Evolutionary conservation across 2,329 filamentous ascomycete species (phyloP).

Genomic region (Boeremia lycopersici): DNA sequence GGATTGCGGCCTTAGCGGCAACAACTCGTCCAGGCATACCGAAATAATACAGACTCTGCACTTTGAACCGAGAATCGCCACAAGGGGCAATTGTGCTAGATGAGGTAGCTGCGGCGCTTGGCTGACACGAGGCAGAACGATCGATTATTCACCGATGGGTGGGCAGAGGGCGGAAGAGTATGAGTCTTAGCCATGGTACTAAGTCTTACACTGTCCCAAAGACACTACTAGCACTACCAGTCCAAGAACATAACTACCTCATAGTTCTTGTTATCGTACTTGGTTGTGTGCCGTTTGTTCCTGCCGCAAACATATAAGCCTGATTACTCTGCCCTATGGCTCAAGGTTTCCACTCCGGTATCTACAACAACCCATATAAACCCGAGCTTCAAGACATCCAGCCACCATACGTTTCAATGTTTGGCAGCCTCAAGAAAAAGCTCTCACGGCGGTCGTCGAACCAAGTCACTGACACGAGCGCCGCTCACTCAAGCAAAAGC

Average conservation of each 20-base stretch:
- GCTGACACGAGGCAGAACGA: conserved; percentile 4
- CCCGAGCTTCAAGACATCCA: neutral
- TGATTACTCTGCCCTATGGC: conserved; percentile 3
- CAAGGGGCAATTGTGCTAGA: neutral
- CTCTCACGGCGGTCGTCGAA: conserved; percentile 28
- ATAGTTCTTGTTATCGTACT: neutral
- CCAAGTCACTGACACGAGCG: conserved; percentile 12
- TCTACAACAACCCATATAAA: conserved; percentile 5
- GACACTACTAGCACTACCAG: neutral
- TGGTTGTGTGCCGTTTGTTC: conserved; percentile 6
- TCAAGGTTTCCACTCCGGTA: neutral
- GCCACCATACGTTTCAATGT: conserved; percentile 17
- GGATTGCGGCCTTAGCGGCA: neutral
- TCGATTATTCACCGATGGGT: neutral
- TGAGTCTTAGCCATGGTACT: neutral
- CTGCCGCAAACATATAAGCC: conserved; percentile 10
- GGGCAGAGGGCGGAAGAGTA: neutral
- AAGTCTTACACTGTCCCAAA: neutral
- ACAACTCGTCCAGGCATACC: neutral
- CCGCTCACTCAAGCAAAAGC: conserved; percentile 1
- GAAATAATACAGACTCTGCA: neutral
- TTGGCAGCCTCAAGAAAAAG: conserved; percentile 34
- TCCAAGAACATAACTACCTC: neutral
- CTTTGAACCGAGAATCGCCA: neutral
- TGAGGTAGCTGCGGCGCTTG: neutral